These are phyloP conservation scores for Stephania japonica DNA, from an alignment of 164 flowering plant genomes.

Conservation along the genomic window DNA sequence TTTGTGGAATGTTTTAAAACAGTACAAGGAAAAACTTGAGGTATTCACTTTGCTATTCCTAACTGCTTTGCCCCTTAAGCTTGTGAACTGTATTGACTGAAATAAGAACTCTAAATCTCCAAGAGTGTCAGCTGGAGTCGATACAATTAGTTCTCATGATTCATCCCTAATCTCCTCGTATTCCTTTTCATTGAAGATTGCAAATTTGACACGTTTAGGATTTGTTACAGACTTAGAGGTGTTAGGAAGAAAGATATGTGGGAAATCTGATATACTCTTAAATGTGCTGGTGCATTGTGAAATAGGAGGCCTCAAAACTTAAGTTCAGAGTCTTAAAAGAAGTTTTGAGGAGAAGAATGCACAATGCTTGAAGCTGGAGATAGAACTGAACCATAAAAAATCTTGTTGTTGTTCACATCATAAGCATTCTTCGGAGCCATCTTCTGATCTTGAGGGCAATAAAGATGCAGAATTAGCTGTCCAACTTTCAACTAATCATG, in stretches of 20 bases:
- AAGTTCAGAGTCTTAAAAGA: conserved; percentile 36
- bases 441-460: not conserved
- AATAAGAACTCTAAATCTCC: no score
- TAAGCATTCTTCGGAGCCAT: conserved; percentile 10
- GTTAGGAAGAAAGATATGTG: not conserved
- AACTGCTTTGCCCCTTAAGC: not conserved
- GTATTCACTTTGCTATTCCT: conserved; percentile 23
- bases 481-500: not conserved
- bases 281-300: conserved; percentile 1
- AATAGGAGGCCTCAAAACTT: conserved; percentile 54
- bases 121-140: no score
- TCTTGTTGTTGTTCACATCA: conserved; percentile 8
- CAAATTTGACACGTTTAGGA: no score
- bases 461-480: conserved; percentile 6
- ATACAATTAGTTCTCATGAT: no score
- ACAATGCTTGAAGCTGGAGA: conserved; percentile 35
- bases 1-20: conserved; percentile 59
- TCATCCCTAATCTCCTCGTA: no score
- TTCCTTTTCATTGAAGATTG: no score
- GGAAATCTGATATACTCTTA: not conserved
- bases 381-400: conserved; percentile 35
- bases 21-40: conserved; percentile 57
- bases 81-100: not conserved
- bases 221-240: no score
- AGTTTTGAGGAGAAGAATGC: conserved; percentile 32